Evolutionary conservation across 345 rosid genomes (phyloP).

Genomic region (Eucalyptus albens): DNA sequence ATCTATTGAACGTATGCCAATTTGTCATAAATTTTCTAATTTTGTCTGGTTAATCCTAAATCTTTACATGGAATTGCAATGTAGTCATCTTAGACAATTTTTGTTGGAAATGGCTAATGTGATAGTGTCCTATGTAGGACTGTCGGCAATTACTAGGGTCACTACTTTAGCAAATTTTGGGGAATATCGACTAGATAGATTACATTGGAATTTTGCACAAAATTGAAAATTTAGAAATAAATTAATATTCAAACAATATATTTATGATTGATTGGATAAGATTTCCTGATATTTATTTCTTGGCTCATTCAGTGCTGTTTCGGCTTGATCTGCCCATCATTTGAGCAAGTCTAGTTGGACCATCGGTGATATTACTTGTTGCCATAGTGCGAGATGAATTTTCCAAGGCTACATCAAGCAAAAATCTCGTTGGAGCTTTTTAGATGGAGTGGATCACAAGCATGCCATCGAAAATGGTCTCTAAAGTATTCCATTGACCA

Average conservation of each 20-base stretch:
- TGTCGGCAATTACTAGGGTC: neutral
- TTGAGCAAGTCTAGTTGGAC: neutral
- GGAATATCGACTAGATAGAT: neutral
- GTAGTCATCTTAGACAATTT: rapidly evolving
- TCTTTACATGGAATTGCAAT: neutral
- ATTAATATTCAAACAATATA: rapidly evolving
- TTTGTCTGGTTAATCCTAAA: neutral
- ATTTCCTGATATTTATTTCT: neutral
- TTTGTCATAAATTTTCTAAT: neutral
- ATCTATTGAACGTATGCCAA: rapidly evolving
- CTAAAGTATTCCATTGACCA: neutral
- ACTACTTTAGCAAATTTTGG: neutral
- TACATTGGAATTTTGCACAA: neutral
- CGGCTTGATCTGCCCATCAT: neutral
- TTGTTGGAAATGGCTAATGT: neutral
- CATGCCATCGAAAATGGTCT: neutral
- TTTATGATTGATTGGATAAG: neutral
- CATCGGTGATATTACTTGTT: neutral
- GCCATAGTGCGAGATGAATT: neutral
- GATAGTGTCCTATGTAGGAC: neutral
- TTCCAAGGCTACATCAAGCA: neutral
- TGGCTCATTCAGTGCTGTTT: neutral
- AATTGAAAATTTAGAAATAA: neutral
- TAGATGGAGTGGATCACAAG: neutral
- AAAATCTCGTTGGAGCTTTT: neutral